These are phyloP conservation scores for Verticillium nonalfalfae DNA, from an alignment of 2,329 filamentous ascomycete species.

Conservation along the genomic window DNA sequence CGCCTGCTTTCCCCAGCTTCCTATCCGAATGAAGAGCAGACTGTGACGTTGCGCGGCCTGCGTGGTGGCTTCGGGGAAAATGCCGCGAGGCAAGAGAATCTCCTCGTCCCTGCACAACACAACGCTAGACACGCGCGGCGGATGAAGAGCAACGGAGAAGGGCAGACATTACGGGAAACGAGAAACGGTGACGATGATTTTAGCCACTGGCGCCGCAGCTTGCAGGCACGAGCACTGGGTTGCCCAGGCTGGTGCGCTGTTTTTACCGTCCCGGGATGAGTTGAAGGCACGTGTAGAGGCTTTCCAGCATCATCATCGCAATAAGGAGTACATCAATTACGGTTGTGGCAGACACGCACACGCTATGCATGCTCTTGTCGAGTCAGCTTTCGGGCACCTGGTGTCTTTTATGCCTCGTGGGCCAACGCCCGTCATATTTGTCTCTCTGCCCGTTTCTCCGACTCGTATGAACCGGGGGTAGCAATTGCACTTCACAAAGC, in stretches of 20 bases:
- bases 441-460: neutral
- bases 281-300: too few species aligned
- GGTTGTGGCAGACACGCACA: too few species aligned
- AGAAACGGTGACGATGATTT: neutral
- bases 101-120: neutral
- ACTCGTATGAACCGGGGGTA: neutral
- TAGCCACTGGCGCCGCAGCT: neutral
- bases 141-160: neutral
- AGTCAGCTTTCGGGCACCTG: too few species aligned
- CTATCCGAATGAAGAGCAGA: neutral
- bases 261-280: neutral
- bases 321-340: too few species aligned
- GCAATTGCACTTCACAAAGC: neutral
- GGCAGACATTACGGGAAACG: neutral
- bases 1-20: constrained; percentile 1
- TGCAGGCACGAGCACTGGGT: neutral
- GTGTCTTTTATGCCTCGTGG: too few species aligned
- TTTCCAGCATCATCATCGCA: too few species aligned
- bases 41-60: neutral
- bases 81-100: neutral
- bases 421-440: too few species aligned
- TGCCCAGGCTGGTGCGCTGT: neutral
- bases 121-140: neutral
- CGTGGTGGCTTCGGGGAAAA: constrained; percentile 1
- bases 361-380: too few species aligned